Evolutionary conservation across 441 rosid genomes (phyloP).

Genomic region (Viola pubescens): DNA sequence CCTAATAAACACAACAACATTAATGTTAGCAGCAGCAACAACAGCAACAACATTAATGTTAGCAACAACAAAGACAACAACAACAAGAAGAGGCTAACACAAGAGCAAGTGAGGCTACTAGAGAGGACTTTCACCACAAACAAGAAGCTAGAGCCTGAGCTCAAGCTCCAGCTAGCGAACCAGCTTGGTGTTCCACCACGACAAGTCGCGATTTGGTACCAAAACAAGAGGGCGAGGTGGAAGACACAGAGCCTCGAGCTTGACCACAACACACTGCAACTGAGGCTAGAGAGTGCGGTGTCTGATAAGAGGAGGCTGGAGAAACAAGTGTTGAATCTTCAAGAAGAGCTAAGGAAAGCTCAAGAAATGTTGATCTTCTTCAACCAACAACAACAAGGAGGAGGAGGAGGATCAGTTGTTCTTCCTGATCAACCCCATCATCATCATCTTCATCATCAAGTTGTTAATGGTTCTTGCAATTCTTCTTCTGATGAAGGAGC

Average conservation of each 20-base stretch:
- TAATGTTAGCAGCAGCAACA: too few species aligned
- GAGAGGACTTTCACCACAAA: conserved; percentile 58
- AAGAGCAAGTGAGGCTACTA: conserved; percentile 55
- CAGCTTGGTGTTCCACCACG: conserved; percentile 60
- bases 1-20: too few species aligned
- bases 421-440: background rate
- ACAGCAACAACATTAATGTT: too few species aligned
- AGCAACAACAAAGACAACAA: background rate
- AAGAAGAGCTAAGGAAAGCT: conserved; percentile 46
- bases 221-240: conserved; percentile 87
- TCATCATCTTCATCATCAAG: background rate
- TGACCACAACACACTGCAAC: conserved; percentile 45
- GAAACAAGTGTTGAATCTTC: conserved; percentile 46
- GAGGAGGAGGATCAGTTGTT: too few species aligned
- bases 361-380: conserved; percentile 29
- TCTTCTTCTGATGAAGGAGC: conserved; percentile 27
- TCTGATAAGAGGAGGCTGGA: conserved; percentile 47
- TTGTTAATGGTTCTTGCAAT: conserved; percentile 14
- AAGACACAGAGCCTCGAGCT: conserved; percentile 66
- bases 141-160: conserved; percentile 68
- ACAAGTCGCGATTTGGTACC: conserved; percentile 87
- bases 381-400: conserved; percentile 3
- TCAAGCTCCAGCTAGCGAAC: conserved; percentile 55
- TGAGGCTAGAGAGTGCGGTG: conserved; percentile 45
- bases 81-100: conserved; percentile 61